Evolutionary conservation across 1,284 basidiomycete genomes (phyloP).

Genomic region (Fomitopsis schrenkii): DNA sequence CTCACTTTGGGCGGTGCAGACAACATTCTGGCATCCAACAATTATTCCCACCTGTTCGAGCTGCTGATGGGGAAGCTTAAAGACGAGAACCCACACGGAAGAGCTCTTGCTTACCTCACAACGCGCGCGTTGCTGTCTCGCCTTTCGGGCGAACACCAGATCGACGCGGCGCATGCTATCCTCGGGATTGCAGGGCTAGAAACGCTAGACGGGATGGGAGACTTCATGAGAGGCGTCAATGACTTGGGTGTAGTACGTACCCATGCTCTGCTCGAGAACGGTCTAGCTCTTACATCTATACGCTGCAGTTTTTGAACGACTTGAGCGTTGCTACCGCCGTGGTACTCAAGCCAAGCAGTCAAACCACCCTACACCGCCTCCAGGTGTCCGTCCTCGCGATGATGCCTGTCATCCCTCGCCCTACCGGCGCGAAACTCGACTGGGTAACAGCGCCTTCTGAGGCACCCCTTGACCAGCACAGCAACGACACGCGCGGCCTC

Average conservation of each 20-base stretch:
- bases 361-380: slow-evolving; percentile 47
- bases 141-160: slow-evolving; percentile 52
- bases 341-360: slow-evolving; percentile 56
- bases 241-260: slow-evolving; percentile 39
- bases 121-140: slow-evolving; percentile 49
- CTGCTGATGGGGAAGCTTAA: slow-evolving; percentile 46
- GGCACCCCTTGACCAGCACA: neutral
- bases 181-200: slow-evolving; percentile 44
- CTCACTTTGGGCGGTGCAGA: slow-evolving; percentile 33
- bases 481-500: slow-evolving; percentile 26
- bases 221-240: slow-evolving; percentile 35
- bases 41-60: slow-evolving; percentile 36
- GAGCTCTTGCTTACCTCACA: slow-evolving; percentile 57
- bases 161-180: slow-evolving; percentile 48
- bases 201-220: slow-evolving; percentile 40
- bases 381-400: slow-evolving; percentile 51
- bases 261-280: neutral
- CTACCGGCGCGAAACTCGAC: slow-evolving; percentile 38
- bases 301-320: slow-evolving; percentile 38
- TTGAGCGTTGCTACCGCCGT: slow-evolving; percentile 41
- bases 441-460: slow-evolving; percentile 38
- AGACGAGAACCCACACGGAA: slow-evolving; percentile 45
- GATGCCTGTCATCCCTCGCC: slow-evolving; percentile 44
- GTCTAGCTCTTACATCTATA: neutral
- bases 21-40: slow-evolving; percentile 52